Evolutionary conservation across 2,329 filamentous ascomycete genomes (phyloP).

Genomic region (Chlorencoelia australis): DNA sequence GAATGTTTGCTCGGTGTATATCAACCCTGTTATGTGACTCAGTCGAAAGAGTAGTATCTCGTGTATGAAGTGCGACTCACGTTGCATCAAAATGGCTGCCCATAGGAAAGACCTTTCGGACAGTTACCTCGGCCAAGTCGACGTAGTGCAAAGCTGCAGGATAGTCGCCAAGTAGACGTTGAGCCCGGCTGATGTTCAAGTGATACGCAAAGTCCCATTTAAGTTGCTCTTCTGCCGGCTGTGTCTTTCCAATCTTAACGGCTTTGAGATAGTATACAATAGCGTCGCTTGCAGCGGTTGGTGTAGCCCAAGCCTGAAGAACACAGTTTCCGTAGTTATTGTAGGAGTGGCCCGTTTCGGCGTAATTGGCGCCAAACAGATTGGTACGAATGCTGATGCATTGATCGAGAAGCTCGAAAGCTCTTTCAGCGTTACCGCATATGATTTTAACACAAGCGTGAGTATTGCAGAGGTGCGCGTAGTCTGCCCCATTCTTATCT

Average conservation of each 20-base stretch:
- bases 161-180: background rate
- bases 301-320: background rate
- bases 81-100: background rate
- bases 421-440: background rate
- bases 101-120: background rate
- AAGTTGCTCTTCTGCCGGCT: background rate
- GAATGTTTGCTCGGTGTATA: background rate
- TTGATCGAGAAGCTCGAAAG: background rate
- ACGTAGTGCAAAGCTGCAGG: background rate
- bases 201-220: background rate
- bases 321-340: background rate
- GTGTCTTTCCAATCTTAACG: background rate
- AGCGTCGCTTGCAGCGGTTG: background rate
- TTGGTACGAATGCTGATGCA: background rate
- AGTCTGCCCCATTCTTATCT: background rate
- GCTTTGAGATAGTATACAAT: background rate
- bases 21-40: background rate
- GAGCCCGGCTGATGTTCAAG: background rate
- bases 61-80: background rate
- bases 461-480: background rate
- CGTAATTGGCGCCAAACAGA: background rate
- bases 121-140: background rate
- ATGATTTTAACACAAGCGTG: background rate
- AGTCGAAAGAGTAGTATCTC: no score
- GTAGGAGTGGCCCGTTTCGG: background rate